phyloP scores from a whole-genome alignment of 805 yeast genomes.

The Zygosaccharomyces gambellarensis region DNA sequence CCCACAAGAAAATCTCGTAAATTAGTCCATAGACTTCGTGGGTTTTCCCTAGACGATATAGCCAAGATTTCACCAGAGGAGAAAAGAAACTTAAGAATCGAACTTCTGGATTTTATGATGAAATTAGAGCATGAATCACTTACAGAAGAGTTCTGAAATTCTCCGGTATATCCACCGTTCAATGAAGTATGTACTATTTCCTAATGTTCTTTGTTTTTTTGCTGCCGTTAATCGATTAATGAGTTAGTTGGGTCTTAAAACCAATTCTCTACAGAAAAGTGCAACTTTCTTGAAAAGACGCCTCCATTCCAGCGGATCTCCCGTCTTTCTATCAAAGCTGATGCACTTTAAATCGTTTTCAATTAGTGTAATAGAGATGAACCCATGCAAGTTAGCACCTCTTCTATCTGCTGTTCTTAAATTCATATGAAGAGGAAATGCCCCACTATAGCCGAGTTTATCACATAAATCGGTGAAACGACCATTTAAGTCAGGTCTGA shows the following conservation, averaged over 20 bases:
- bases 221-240: not conserved
- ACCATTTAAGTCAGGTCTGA: constrained; percentile 21
- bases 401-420: constrained; percentile 43
- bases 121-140: constrained; percentile 18
- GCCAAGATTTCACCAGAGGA: constrained; percentile 18
- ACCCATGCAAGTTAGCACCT: constrained; percentile 44
- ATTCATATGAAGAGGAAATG: constrained; percentile 38
- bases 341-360: constrained; percentile 44
- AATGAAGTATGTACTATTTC: not conserved
- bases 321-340: constrained; percentile 50
- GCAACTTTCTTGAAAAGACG: constrained; percentile 55
- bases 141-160: not conserved
- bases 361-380: constrained; percentile 40
- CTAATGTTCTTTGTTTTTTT: not conserved
- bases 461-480: constrained; percentile 17
- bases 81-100: constrained; percentile 23
- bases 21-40: constrained; percentile 17
- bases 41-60: constrained; percentile 16
- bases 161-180: not conserved
- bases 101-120: constrained; percentile 24
- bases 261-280: constrained; percentile 52
- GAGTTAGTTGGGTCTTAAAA: constrained; percentile 38
- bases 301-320: constrained; percentile 75
- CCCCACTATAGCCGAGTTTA: constrained; percentile 18
- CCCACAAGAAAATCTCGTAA: constrained; percentile 21